Conservation (phyloP, 202 grass and related monocot species). For the Carex sylvatica region DNA sequence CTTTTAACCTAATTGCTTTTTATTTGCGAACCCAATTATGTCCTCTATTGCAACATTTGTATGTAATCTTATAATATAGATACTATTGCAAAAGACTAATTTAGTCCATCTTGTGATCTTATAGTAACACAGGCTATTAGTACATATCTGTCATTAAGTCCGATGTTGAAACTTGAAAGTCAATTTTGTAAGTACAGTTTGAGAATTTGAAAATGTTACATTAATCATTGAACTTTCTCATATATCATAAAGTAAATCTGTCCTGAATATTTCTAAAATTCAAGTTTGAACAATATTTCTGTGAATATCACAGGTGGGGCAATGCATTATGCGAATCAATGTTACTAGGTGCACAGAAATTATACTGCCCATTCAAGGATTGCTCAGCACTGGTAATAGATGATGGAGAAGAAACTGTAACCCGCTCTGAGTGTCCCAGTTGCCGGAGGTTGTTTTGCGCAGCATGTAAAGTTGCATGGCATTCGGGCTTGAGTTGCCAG, state of each 20-base stretch:
- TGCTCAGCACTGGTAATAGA: slow-evolving; percentile 51
- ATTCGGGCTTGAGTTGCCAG: slow-evolving; percentile 35
- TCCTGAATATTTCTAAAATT: neutral
- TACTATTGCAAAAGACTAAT: neutral
- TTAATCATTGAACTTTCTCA: neutral
- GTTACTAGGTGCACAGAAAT: slow-evolving; percentile 22
- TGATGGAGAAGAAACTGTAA: slow-evolving; percentile 17
- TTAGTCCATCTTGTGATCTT: neutral
- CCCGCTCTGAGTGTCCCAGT: slow-evolving; percentile 42
- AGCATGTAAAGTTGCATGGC: slow-evolving; percentile 46
- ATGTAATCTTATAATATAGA: neutral
- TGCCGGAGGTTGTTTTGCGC: slow-evolving; percentile 60
- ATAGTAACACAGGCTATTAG: neutral
- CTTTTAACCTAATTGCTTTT: neutral
- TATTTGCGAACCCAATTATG: neutral
- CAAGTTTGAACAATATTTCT: neutral
- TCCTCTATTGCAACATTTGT: neutral
- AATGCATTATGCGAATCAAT: slow-evolving; percentile 35
- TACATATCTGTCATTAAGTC: neutral
- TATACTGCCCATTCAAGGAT: slow-evolving; percentile 58
- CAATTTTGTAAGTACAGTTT: neutral
- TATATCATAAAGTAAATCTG: neutral
- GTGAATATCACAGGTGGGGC: slow-evolving; percentile 27
- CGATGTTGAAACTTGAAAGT: neutral
- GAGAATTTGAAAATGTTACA: neutral